phyloP scores from a whole-genome alignment of 495 filamentous ascomycete genomes.

The Paragyromitra xinjiangensis region DNA sequence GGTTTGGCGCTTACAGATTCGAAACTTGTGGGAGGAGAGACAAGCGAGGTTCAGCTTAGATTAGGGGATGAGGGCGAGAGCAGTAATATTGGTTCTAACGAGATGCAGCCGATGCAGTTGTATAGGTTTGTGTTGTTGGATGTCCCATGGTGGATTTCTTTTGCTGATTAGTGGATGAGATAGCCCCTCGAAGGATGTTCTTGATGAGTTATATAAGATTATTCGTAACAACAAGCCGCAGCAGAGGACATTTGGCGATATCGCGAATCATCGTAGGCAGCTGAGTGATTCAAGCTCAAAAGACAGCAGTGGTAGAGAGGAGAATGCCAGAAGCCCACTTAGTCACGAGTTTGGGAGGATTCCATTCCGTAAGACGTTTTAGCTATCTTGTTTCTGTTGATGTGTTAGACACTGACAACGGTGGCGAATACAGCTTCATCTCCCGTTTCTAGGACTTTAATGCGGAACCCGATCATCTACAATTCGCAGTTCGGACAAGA shows the following conservation, averaged over 20 bases:
- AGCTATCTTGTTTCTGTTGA: neutral
- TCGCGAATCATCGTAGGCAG: constrained; percentile 43
- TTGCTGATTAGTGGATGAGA: neutral
- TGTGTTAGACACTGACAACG: neutral
- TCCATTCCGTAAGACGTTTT: constrained; percentile 37
- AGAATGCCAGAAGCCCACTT: constrained; percentile 43
- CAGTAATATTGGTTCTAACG: neutral
- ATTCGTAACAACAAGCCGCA: constrained; percentile 53
- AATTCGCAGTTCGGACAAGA: constrained; percentile 54
- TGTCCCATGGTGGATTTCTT: neutral
- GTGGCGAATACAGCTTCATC: constrained; percentile 46
- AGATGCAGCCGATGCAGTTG: constrained; percentile 43
- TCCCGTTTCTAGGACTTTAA: constrained; percentile 53
- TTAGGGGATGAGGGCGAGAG: constrained; percentile 36
- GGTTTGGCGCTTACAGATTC: constrained; percentile 33
- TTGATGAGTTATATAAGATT: constrained; percentile 55
- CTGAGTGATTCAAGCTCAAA: constrained; percentile 47
- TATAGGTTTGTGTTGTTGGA: constrained; percentile 33
- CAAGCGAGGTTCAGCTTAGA: constrained; percentile 35
- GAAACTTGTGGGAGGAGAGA: constrained; percentile 32
- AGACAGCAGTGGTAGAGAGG: constrained; percentile 37
- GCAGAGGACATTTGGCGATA: constrained; percentile 37
- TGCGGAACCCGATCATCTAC: constrained; percentile 56
- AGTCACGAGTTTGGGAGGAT: constrained; percentile 50
- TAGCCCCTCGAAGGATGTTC: constrained; percentile 54